Evolutionary conservation across 139 green algal genomes (phyloP), one percentile per base, ranked within the genome.

Genomic region (Marvania coccoides): DNA sequence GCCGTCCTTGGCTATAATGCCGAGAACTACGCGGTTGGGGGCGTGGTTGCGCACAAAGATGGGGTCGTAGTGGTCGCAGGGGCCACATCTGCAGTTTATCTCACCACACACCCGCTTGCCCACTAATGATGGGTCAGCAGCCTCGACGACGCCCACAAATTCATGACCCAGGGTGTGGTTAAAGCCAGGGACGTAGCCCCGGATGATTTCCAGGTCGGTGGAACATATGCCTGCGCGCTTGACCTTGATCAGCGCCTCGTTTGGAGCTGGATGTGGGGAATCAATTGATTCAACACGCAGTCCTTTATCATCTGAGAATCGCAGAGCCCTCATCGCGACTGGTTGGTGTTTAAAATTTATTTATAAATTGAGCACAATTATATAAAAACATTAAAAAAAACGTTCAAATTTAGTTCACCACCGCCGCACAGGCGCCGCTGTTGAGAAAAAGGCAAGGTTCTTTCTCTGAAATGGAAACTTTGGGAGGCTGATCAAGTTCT

Each of bases 1-100:
- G 3, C 87, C 87, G 62, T 88, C 76, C 8, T 77, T 77, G 46
- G 61, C 64, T 9, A 94, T 88, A 71, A 94, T 94, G 60, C 87
- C 87, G 29, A 91, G 66, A 2, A 92, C 86, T 9, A 67, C 77
- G 8, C 81, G 65, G 13, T 55, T 63, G 4, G 70, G 75, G 2
- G 80, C 72, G 56, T 91, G 82, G 55, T 90, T 90, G 19, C 84
- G 67, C 15, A 74, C 46, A 42, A 78, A 88, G 10, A 87, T 45
- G 6, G 70, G 67, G 57, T 87, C 77, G 5, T 63, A 51, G 35
- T 82, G 79, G 37, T 76, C 58, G 46, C 47, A 73, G 10, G 35
- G 35, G 19, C 29, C 47, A 26, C 28, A 38, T 8, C 79, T 80
- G 68, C 80, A 86, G 73, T 92, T 92, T 66, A 92, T 92, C 36